These are phyloP conservation scores for Penicillium sp. DNA, from an alignment of 2,329 filamentous ascomycete genomes.

Conservation along the genomic window DNA sequence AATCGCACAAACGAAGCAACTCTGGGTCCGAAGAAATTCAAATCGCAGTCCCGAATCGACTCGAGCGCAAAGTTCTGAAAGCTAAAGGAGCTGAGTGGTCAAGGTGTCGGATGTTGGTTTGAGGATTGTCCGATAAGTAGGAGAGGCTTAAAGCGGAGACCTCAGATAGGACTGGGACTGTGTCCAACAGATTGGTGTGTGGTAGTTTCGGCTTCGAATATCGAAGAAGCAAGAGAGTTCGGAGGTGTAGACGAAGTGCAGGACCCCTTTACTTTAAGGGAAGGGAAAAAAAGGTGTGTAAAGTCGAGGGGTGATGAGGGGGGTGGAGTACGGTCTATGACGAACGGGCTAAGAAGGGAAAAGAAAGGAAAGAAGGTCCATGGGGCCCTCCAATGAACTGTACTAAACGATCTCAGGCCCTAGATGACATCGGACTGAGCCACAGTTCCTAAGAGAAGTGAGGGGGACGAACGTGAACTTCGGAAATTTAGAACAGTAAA, in stretches of 20 bases:
- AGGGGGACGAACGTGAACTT: slow-evolving; percentile 3
- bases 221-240: background rate
- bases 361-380: slow-evolving; percentile 14
- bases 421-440: slow-evolving; percentile 18
- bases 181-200: background rate
- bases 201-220: background rate
- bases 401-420: slow-evolving; percentile 7
- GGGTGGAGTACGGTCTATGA: slow-evolving; percentile 19
- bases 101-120: background rate
- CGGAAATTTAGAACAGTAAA: slow-evolving; percentile 11
- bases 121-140: background rate
- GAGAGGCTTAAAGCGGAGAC: slow-evolving; percentile 14
- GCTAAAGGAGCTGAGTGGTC: background rate
- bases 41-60: background rate
- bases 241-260: background rate
- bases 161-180: background rate
- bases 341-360: slow-evolving; percentile 20
- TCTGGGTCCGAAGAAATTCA: background rate
- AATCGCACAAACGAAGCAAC: background rate
- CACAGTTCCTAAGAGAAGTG: slow-evolving; percentile 11
- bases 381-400: slow-evolving; percentile 22
- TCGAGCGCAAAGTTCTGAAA: background rate
- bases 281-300: slow-evolving; percentile 13
- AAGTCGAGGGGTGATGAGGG: slow-evolving; percentile 20
- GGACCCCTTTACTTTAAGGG: slow-evolving; percentile 10